Conservation (phyloP, 345 rosid genomes). For the Arabis hirsuta region DNA sequence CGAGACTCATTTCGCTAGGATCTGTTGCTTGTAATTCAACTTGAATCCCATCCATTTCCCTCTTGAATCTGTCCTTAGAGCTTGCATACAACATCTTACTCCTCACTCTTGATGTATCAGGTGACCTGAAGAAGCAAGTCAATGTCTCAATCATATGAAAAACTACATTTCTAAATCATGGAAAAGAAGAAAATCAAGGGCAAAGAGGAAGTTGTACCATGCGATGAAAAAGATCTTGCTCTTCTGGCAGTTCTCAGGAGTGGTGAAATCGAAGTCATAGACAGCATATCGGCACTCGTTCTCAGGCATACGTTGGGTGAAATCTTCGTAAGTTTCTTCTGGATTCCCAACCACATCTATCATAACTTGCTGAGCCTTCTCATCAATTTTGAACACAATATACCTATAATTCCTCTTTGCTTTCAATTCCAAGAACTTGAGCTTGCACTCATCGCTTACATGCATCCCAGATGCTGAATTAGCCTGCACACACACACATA, state of each 20-base stretch:
- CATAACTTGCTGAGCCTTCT: constrained; percentile 60
- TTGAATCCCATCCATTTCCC: constrained; percentile 77
- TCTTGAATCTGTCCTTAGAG: constrained; percentile 76
- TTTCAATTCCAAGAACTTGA: constrained; percentile 70
- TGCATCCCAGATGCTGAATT: constrained; percentile 79
- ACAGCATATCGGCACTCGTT: constrained; percentile 67
- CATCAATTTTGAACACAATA: constrained; percentile 71
- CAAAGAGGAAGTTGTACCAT: constrained; percentile 47
- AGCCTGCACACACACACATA: constrained; percentile 49
- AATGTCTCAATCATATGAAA: constrained; percentile 17
- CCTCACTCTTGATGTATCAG: constrained; percentile 68
- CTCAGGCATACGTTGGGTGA: constrained; percentile 57
- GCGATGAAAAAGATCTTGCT: constrained; percentile 81
- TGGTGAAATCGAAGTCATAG: constrained; percentile 59
- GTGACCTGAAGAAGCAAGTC: constrained; percentile 53
- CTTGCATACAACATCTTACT: constrained; percentile 84
- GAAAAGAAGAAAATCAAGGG: constrained; percentile 1
- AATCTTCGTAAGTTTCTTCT: constrained; percentile 57
- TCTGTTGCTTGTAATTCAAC: constrained; percentile 80
- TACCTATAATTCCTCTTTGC: constrained; percentile 67
- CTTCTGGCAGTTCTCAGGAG: constrained; percentile 70
- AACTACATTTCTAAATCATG: background rate
- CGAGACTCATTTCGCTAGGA: constrained; percentile 76
- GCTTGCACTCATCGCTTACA: constrained; percentile 74
- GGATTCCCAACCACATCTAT: constrained; percentile 68